phyloP scores from a whole-genome alignment of 108 stramenopile genomes.

The Nitzschia sp. region DNA sequence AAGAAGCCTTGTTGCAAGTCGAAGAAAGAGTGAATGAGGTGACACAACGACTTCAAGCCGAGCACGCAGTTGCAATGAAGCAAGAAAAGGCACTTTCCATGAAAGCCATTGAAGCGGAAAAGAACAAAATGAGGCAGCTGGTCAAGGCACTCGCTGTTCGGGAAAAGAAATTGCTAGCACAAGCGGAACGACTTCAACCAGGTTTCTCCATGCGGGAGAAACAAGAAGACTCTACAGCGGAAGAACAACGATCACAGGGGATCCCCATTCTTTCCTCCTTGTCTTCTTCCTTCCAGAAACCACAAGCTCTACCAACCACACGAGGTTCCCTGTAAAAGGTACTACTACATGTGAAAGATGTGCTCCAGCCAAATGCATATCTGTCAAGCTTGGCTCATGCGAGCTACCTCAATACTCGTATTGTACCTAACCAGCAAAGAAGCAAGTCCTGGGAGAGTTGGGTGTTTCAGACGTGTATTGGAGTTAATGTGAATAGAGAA shows the following conservation, averaged over 20 bases:
- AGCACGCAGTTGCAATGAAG: conserved; percentile 18
- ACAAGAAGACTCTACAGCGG: not conserved
- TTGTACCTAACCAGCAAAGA: too few species aligned
- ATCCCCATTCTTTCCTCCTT: not conserved
- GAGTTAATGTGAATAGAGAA: too few species aligned
- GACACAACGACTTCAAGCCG: conserved; percentile 4
- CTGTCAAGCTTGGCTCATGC: too few species aligned
- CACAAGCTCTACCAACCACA: not conserved
- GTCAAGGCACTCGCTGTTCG: conserved; percentile 46
- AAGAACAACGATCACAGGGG: not conserved
- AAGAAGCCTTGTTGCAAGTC: conserved; percentile 26
- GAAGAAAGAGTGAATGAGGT: conserved; percentile 22
- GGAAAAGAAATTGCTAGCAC: conserved; percentile 36
- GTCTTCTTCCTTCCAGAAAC: not conserved
- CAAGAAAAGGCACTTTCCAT: conserved; percentile 24
- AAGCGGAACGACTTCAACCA: conserved; percentile 4
- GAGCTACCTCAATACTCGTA: too few species aligned
- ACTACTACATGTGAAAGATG: too few species aligned
- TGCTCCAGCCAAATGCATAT: too few species aligned
- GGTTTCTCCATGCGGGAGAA: not conserved
- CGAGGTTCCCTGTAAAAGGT: not conserved
- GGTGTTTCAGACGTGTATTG: too few species aligned
- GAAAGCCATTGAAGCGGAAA: conserved; percentile 38
- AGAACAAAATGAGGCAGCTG: conserved; percentile 45
- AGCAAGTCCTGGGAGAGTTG: too few species aligned